phyloP scores from a whole-genome alignment of 116 monocot genomes.

The Posidonia oceanica region DNA sequence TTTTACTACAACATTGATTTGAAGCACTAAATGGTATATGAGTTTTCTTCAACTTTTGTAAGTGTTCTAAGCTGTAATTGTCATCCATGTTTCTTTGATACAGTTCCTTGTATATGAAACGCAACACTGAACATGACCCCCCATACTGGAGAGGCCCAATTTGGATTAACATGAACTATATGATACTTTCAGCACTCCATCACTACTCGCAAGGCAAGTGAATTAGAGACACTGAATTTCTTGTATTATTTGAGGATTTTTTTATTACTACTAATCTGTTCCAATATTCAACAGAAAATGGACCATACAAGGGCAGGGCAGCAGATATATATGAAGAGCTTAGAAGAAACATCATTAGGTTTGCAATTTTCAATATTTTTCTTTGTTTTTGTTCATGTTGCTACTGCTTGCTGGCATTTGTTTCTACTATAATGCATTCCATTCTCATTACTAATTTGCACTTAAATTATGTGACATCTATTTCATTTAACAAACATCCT shows the following conservation, averaged over 20 bases:
- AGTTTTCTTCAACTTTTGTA: too few relatives aligned
- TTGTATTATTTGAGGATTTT: constrained; percentile 2
- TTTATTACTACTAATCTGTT: background rate
- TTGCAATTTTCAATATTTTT: background rate
- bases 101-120: constrained; percentile 93
- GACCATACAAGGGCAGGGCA: constrained; percentile 50
- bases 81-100: constrained; percentile 10
- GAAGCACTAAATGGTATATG: too few relatives aligned
- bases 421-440: too few relatives aligned
- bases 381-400: background rate
- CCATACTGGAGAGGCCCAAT: constrained; percentile 99
- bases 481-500: background rate
- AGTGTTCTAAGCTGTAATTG: background rate
- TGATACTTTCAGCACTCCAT: constrained; percentile 85
- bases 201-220: constrained; percentile 72
- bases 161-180: constrained; percentile 99
- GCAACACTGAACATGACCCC: constrained; percentile 91
- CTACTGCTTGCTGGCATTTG: background rate
- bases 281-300: constrained; percentile 43
- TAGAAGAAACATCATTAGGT: constrained; percentile 82
- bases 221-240: background rate
- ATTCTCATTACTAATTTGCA: background rate
- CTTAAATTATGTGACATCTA: background rate
- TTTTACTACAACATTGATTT: too few relatives aligned
- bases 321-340: constrained; percentile 55